Evolutionary conservation across 306 rosid genomes (phyloP), one percentile per base, ranked within the genome.

Genomic region (Sicyos baderoa): DNA sequence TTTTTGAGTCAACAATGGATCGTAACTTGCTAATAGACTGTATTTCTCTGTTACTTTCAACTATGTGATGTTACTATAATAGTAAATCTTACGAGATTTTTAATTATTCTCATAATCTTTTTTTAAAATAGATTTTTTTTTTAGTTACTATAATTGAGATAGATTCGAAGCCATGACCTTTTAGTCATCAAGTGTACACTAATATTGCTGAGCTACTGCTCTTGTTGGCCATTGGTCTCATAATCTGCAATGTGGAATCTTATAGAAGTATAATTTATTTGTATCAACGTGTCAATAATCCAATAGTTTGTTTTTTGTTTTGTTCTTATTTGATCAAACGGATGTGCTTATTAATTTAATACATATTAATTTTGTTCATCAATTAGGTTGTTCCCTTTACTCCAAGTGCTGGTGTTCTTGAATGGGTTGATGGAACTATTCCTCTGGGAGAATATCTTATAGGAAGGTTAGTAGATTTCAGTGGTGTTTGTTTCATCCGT

Each of bases 371-470:
- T 18, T 15, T 64, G 48, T 3, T 65, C 63, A 64, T 80, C 78
- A 50, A 54, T 70, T 68, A 92, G 96, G 97, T 92, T 47, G 89
- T 92, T 79, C 96, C 97, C 73, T 92, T 92, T 84, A 89, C 97
- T 78, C 97, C 97, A 47, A 92, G 97, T 81, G 96, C 97, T 27
- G 97, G 97, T 79, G 93, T 92, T 79, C 96, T 92, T 83, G 96
- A 92, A 83, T 92, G 97, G 97, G 96, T 89, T 61, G 84, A 84
- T 82, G 96, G 96, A 47, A 89, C 95, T 73, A 82, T 89, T 82
- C 96, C 97, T 72, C 89, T 89, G n/a, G 95, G 93, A 27, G 97
- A 92, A 69, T 89, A 89, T 80, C 97, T 92, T 63, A 68, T 83
- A 52, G 97, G 93, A 67, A 92, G 97, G 97, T 92, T 80, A 79